Percentiles rank a stretch among this genome's conserved stretches.
phyloP scores from a whole-genome alignment of 129 eudicot genomes.

The Lonicera japonica region DNA sequence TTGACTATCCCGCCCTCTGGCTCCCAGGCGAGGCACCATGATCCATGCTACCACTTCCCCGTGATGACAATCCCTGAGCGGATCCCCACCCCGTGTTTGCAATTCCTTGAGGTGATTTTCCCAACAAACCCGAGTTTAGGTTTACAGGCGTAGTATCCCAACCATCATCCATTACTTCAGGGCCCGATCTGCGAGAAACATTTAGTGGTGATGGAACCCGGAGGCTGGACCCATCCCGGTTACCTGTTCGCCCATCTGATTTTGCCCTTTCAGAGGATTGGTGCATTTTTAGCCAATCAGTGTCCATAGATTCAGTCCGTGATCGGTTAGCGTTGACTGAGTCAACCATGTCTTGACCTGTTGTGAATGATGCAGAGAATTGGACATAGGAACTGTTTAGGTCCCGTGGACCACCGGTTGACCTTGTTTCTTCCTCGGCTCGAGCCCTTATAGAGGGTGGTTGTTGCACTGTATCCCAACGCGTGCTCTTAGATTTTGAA shows the following conservation, averaged over 20 bases:
- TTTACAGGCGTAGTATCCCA: conserved; percentile 25
- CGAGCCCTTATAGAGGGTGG: conserved; percentile 1
- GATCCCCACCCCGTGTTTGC: conserved; percentile 31
- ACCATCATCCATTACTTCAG: conserved; percentile 20
- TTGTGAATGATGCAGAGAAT: not conserved
- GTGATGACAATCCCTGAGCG: conserved; percentile 11
- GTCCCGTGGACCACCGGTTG: not conserved
- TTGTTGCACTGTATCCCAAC: conserved; percentile 16
- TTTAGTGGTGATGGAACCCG: not conserved
- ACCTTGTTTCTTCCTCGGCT: not conserved
- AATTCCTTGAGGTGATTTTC: conserved; percentile 45
- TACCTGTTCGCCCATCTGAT: too few species aligned
- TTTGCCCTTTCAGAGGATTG: too few species aligned
- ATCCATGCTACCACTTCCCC: conserved; percentile 29
- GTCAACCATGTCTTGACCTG: conserved; percentile 23
- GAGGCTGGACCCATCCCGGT: too few species aligned
- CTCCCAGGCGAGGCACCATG: conserved; percentile 28
- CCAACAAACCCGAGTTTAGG: conserved; percentile 22
- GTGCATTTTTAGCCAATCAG: too few species aligned
- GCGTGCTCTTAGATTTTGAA: conserved; percentile 14
- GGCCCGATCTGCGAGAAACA: conserved; percentile 25
- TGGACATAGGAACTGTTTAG: not conserved
- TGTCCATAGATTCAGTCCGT: too few species aligned
- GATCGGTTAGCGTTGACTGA: not conserved
- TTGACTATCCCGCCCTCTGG: conserved; percentile 32